Base-by-base conservation (phyloP, 768 basidiomycete species). In the Coprinellus aureogranulatus region DNA sequence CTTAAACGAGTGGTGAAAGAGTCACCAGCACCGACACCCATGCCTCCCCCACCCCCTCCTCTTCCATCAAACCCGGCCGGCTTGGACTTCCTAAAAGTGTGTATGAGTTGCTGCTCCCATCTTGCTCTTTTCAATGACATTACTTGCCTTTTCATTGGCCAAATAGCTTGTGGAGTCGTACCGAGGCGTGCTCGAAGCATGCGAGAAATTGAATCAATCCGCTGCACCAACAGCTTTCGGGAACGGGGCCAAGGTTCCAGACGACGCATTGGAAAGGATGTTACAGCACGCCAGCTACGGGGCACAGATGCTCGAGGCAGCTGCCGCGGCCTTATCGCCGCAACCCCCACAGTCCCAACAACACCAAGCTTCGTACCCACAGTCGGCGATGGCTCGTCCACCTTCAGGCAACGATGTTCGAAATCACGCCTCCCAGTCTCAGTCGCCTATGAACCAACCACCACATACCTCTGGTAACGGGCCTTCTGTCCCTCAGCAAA, bases 281-380 rank as follows among this genome's bases (percentile, higher is more conserved):
- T 45, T 78, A 49, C 75, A 79, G 62, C 73, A 72, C 47, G 79
- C 79, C 25, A 69, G 68, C 20, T 70, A 72, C 42, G 78, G 76
- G 3, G 72, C 72, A 60, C 75, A 77, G 61, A 70, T 80, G 69
- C 65, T 86, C n/a, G 79, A 81, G 44, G 70, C 79, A n/a, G 60
- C 59, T 3, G 61, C 53, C 16, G 65, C 62, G 16, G 50, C 48
- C 20, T 58, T 48, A 28, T 52, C 53, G 14, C 57, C 62, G 14
- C 54, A 50, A 60, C 62, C n/a, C 57, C 54, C 34, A 57, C 61
- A 45, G 44, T 57, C 40, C 44, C 62, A 16, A 23, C 34, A 54
- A 55, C 34, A 10, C 39, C 23, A 51, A 47, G 34, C 52, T 57
- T 22, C 55, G 55, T 41, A 59, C 53, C 41, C 57, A 57, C 57